These are phyloP conservation scores for Saprolegnia diclina DNA, from an alignment of 352 stramenopile species.

Conservation along the genomic window DNA sequence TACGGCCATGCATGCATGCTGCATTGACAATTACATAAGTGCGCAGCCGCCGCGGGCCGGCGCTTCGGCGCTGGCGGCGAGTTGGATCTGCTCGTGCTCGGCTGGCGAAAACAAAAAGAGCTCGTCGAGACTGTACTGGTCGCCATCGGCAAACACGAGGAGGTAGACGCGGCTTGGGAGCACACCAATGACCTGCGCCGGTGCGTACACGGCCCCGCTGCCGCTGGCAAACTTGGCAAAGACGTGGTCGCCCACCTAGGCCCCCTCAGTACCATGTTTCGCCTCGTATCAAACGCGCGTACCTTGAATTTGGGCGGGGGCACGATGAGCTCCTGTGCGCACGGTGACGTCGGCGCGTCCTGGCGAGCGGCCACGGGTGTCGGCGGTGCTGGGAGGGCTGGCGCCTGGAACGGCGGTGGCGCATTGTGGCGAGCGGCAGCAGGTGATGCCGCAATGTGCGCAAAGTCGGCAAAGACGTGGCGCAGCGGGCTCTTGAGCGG, in stretches of 20 bases:
- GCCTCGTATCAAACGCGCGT: neutral
- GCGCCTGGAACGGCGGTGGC: too few species aligned
- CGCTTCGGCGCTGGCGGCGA: neutral
- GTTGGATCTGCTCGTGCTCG: slow-evolving; percentile 7
- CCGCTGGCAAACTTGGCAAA: neutral
- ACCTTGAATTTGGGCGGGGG: neutral
- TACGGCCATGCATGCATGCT: neutral
- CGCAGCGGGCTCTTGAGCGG: slow-evolving; percentile 2
- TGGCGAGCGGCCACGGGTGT: neutral
- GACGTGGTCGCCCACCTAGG: neutral
- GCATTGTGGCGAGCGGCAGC: neutral
- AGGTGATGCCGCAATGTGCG: neutral
- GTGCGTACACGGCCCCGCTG: neutral
- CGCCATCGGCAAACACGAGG: slow-evolving; percentile 9
- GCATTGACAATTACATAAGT: slow-evolving; percentile 2
- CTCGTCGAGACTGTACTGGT: slow-evolving; percentile 6
- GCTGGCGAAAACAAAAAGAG: slow-evolving; percentile 1
- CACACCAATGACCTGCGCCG: neutral
- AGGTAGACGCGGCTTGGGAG: slow-evolving; percentile 4
- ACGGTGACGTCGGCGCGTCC: neutral
- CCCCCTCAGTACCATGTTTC: neutral
- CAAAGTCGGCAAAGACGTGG: slow-evolving; percentile 12
- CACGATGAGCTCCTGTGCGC: neutral
- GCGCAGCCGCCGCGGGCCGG: neutral
- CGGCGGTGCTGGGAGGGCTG: too few species aligned